Evolutionary conservation across 2,329 filamentous ascomycete genomes (phyloP).

Genomic region (Cladorrhinum sp.): DNA sequence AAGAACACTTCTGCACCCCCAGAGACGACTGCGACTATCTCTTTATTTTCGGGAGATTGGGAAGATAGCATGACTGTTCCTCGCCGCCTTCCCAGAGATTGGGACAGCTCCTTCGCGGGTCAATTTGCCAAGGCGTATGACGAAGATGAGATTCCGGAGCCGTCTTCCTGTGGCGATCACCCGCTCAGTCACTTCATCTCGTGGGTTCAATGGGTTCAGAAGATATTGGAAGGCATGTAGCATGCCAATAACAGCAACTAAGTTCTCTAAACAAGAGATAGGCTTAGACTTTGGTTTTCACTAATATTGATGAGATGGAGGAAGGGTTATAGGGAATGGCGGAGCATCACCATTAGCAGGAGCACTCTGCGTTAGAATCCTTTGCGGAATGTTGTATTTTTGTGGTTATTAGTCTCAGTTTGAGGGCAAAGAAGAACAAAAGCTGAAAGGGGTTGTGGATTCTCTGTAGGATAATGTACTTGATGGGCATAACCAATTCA

Average conservation of each 20-base stretch:
- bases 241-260: neutral
- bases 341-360: too few species aligned
- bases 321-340: neutral
- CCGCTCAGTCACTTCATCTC: slow-evolving; percentile 13
- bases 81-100: slow-evolving; percentile 13
- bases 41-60: slow-evolving; percentile 34
- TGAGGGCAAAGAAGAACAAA: too few species aligned
- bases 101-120: slow-evolving; percentile 13
- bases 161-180: neutral
- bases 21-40: slow-evolving; percentile 21
- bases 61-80: slow-evolving; percentile 22
- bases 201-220: slow-evolving; percentile 19
- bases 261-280: neutral
- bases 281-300: too few species aligned
- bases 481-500: too few species aligned
- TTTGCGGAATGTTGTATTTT: too few species aligned
- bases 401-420: too few species aligned
- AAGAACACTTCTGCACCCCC: neutral
- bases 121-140: slow-evolving; percentile 15
- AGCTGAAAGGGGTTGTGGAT: too few species aligned
- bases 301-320: neutral
- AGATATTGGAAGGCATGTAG: slow-evolving; percentile 12
- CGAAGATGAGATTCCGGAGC: slow-evolving; percentile 1
- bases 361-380: too few species aligned
- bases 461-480: too few species aligned